Evolutionary conservation across 2,329 filamentous ascomycete genomes (phyloP), one percentile per base, ranked within the genome.

Genomic region (Didymella lethalis): DNA sequence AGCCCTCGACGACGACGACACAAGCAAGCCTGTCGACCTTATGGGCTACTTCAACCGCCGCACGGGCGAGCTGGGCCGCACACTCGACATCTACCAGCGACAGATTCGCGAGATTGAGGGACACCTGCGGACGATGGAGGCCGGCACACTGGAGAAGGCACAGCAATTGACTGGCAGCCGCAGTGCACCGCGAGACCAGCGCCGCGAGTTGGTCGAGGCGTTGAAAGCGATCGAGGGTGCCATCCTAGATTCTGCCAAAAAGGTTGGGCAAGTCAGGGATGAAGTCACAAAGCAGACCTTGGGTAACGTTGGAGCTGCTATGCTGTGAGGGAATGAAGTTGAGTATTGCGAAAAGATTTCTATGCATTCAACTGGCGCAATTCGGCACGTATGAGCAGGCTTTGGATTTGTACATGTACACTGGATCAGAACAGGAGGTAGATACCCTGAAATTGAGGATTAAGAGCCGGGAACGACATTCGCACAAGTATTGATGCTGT

Each of bases 61-160:
- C 54, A 76, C 78, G 4, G 69, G 75, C 29, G 76, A 77, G 18
- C 69, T 82, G 43, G 73, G 76, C 29, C 64, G 66, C 29, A 77
- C 74, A 11, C 73, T 82, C 26, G 70, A 77, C 38, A 63, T 71
- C 2, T 82, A 83, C 64, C 71, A 77, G 25, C 66, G 68, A 47
- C 80, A 80, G 54, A 75, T 83, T 18, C 69, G 73, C 40, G 81
- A 83, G 64, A 82, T 84, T 36, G 81, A 83, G 60, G 71, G 71
- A 20, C 82, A 84, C 64, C 72, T 84, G 48, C 69, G 78, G n/a
- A 80, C 80, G 8, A 79, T 84, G 65, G 81, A 84, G 64, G 71
- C 71, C 16, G 77, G 77, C 18, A 79, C 80, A 4, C 48, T 79
- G 14, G 72, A 78, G 54, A 80, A 81, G 65, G 76, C 76, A 45